Base-by-base conservation (phyloP, 1,284 basidiomycete species). In the Gymnopus androsaceus region DNA sequence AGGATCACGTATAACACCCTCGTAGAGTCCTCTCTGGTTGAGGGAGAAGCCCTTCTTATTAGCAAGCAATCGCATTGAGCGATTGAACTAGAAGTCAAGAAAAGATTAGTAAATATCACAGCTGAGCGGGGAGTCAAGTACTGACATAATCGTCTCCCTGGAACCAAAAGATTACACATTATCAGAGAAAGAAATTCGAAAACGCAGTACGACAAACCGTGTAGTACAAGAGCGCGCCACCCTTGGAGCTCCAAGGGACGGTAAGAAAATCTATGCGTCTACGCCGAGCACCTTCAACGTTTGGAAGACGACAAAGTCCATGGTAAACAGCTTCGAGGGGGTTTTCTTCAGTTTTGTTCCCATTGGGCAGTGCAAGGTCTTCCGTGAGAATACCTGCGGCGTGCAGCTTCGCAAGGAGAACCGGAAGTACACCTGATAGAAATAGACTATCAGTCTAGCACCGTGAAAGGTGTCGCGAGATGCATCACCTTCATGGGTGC, bases 201-300 rank as follows among this genome's bases (percentile, higher is more conserved):
- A 41, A 28, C 2, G 42, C 31, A 14, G 9, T 31, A 52, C 15
- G 7, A 68, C 84, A 63, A 63, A 88, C 90, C 31, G 92, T 95
- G 67, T 94, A 96, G 72, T 96, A 96, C 21, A 97, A 75, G 55
- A 95, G 69, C 0, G 94, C 93, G 0, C 88, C 93, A 0, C 94
- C 94, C 65, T 88, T 81, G 45, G 82, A 83, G 54, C 77, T 72
- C 79, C 85, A 94, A 0, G 93, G 91, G 2, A 95, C 82, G 21
- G 82, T 84, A 25, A 95, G 75, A 57, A 95, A 74, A 77, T 94
- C 94, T 48, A 97, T 92, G 30, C 94, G 75, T n/a, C 94, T 77
- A 50, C 84, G 78, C 51, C 74, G 77, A 8, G 79, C 69, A 17
- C 69, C 73, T 8, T 64, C 38, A 15, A 57, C 65, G 56, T 59